These are phyloP conservation scores for Nevesoporus exiguus DNA, from an alignment of 768 basidiomycete species.

Conservation along the genomic window DNA sequence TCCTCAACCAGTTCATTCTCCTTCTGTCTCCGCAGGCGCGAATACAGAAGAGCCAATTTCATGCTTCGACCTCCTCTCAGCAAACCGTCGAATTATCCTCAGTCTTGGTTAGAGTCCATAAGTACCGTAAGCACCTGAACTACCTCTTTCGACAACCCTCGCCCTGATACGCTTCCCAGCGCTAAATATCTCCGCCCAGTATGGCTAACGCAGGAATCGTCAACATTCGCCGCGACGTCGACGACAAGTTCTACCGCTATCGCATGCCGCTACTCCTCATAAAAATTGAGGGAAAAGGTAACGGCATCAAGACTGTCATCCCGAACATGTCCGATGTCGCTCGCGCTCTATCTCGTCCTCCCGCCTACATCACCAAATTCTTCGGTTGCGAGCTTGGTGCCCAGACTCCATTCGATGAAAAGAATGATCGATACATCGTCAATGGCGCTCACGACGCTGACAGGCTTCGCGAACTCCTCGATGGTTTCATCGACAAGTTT, in stretches of 20 bases:
- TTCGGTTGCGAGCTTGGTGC: constrained; percentile 99
- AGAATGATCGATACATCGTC: constrained; percentile 97
- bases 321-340: constrained; percentile 99
- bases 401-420: constrained; percentile 94
- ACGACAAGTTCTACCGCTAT: constrained; percentile 96
- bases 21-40: constrained; percentile 33
- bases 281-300: constrained; percentile 98
- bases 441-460: constrained; percentile 93
- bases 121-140: constrained; percentile 44
- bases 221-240: constrained; percentile 94
- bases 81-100: constrained; percentile 64
- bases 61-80: constrained; percentile 88
- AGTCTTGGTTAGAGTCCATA: constrained; percentile 48
- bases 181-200: constrained; percentile 60
- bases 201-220: constrained; percentile 83
- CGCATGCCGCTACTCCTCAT: constrained; percentile 94
- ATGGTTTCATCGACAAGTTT: constrained; percentile 97
- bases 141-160: neutral
- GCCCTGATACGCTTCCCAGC: constrained; percentile 36
- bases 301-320: constrained; percentile 98
- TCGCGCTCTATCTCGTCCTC: constrained; percentile 89
- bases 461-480: constrained; percentile 92
- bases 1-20: constrained; percentile 17
- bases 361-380: constrained; percentile 97
- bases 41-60: constrained; percentile 48